Conservation (phyloP, 2,329 filamentous ascomycete species). For the Mycogone perniciosa region DNA sequence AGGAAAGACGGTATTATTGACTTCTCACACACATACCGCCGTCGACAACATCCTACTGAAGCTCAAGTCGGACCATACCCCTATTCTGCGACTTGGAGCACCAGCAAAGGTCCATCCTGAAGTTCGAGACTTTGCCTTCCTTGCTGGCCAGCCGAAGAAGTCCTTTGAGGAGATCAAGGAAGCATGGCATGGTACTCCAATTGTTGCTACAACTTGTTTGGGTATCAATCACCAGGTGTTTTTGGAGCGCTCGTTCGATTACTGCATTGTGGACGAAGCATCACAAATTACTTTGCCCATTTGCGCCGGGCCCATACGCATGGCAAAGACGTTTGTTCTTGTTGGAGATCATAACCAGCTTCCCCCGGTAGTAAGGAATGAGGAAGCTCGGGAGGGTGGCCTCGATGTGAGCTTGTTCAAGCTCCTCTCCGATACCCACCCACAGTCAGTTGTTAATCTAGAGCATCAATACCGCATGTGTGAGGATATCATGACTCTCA, state of each 20-base stretch:
- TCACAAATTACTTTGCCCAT: conserved; percentile 96
- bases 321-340: conserved; percentile 87
- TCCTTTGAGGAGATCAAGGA: conserved; percentile 77
- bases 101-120: conserved; percentile 81
- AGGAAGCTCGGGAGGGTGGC: conserved; percentile 76
- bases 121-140: conserved; percentile 75
- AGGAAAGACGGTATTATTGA: conserved; percentile 86
- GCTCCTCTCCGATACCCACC: conserved; percentile 81
- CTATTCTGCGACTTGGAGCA: conserved; percentile 78
- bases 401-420: conserved; percentile 93
- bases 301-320: conserved; percentile 86
- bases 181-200: conserved; percentile 76
- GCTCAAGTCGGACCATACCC: conserved; percentile 69
- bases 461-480: conserved; percentile 99
- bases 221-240: conserved; percentile 88
- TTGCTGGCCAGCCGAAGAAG: conserved; percentile 67
- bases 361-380: conserved; percentile 88
- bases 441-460: conserved; percentile 79
- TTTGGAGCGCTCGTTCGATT: conserved; percentile 84
- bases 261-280: conserved; percentile 97
- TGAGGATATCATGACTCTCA: conserved; percentile 90
- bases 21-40: conserved; percentile 94
- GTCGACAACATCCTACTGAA: conserved; percentile 98
- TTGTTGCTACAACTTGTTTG: conserved; percentile 92
- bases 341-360: conserved; percentile 97